Evolutionary conservation across 148 eudicot species (phyloP).

Genomic region (Suaeda aralocaspica): DNA sequence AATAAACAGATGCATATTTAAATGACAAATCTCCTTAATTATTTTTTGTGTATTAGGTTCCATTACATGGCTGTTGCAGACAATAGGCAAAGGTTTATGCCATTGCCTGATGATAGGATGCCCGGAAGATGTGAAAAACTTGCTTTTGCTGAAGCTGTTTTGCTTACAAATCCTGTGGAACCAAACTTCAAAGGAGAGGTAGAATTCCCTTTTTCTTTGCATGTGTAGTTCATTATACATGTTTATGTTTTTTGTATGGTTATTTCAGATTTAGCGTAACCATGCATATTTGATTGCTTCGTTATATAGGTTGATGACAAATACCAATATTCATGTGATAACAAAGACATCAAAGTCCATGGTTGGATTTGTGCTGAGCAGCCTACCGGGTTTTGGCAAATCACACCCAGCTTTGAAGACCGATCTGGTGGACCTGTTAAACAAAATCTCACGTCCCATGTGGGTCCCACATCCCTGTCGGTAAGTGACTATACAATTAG

Average conservation of each 20-base stretch:
- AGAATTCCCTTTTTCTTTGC: background rate
- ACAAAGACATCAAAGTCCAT: conserved; percentile 68
- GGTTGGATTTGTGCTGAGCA: conserved; percentile 73
- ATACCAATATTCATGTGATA: conserved; percentile 77
- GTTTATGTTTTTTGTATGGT: no score
- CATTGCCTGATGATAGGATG: conserved; percentile 75
- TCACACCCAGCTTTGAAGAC: conserved; percentile 73
- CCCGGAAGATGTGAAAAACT: conserved; percentile 68
- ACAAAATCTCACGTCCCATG: conserved; percentile 84
- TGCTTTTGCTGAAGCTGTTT: conserved; percentile 84
- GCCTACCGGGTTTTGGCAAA: conserved; percentile 83
- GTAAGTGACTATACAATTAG: conserved; percentile 37
- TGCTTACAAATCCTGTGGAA: conserved; percentile 67
- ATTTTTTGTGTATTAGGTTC: conserved; percentile 38
- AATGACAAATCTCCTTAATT: background rate
- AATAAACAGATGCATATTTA: background rate
- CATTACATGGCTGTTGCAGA: conserved; percentile 83
- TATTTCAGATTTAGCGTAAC: background rate
- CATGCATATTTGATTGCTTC: background rate
- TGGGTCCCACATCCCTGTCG: conserved; percentile 68
- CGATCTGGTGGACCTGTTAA: conserved; percentile 77
- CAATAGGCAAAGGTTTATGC: conserved; percentile 69
- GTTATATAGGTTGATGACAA: conserved; percentile 74
- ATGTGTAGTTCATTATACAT: background rate
- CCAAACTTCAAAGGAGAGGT: conserved; percentile 72